Conservation (phyloP, 257 asterid genomes). For the Fraxinus americana region DNA sequence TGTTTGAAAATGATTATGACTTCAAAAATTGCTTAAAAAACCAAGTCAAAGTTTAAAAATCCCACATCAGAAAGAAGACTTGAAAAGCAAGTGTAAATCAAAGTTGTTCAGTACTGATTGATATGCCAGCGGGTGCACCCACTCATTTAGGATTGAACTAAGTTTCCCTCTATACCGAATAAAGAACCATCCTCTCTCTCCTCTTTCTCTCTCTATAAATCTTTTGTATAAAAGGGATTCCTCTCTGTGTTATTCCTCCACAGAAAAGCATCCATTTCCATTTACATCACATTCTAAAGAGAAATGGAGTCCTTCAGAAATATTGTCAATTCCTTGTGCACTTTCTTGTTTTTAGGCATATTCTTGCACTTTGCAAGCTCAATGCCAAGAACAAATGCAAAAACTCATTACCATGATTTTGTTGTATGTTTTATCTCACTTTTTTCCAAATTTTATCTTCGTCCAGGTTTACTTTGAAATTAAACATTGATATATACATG, state of each 20-base stretch:
- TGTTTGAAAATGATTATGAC: too few species aligned
- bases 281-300: constrained; percentile 13
- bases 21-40: neutral
- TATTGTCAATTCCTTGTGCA: constrained; percentile 24
- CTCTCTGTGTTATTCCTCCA: constrained; percentile 37
- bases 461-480: neutral
- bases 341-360: constrained; percentile 34
- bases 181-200: constrained; percentile 37
- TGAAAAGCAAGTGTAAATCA: constrained; percentile 42
- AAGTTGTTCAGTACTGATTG: constrained; percentile 37
- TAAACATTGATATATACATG: constrained; percentile 2
- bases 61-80: constrained; percentile 31
- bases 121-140: constrained; percentile 75
- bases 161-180: constrained; percentile 38
- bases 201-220: constrained; percentile 22
- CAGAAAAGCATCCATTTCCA: constrained; percentile 25
- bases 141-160: constrained; percentile 49
- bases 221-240: constrained; percentile 48
- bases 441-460: neutral
- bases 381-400: constrained; percentile 29
- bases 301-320: constrained; percentile 34
- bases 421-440: constrained; percentile 48
- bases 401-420: constrained; percentile 64
- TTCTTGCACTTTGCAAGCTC: constrained; percentile 41
- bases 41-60: constrained; percentile 15